Percentiles rank a stretch among this genome's conserved stretches.
These are phyloP conservation scores for Wickerhamiella hasegawae DNA, from an alignment of 805 yeast genomes.

Conservation along the genomic window DNA sequence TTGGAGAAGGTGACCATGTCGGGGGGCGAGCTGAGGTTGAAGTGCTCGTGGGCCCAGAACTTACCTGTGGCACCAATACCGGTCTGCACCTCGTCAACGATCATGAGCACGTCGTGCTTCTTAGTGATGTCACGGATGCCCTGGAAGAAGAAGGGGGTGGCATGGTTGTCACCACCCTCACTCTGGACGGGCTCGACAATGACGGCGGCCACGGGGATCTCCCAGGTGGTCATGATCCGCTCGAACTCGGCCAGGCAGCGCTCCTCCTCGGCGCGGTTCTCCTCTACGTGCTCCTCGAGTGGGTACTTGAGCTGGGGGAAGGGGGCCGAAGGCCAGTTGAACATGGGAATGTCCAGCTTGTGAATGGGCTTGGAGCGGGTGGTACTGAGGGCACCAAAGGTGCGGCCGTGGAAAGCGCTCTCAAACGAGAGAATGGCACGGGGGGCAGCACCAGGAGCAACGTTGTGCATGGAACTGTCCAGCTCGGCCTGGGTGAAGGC, in stretches of 20 bases:
- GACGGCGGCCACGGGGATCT: slow-evolving; percentile 69
- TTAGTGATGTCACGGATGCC: slow-evolving; percentile 62
- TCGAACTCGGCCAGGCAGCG: slow-evolving; percentile 65
- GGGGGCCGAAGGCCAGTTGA: slow-evolving; percentile 94
- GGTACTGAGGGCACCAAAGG: slow-evolving; percentile 79
- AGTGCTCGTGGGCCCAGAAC: slow-evolving; percentile 82
- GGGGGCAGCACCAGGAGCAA: slow-evolving; percentile 79
- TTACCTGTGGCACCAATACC: slow-evolving; percentile 81
- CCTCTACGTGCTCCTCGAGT: slow-evolving; percentile 44
- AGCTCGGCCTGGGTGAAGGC: slow-evolving; percentile 56
- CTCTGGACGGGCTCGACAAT: slow-evolving; percentile 85
- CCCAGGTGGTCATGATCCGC: slow-evolving; percentile 48
- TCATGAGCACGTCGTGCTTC: slow-evolving; percentile 53
- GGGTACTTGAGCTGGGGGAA: slow-evolving; percentile 81
- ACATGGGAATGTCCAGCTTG: slow-evolving; percentile 75
- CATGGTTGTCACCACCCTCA: slow-evolving; percentile 88
- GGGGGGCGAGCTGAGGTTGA: slow-evolving; percentile 57
- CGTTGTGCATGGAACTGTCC: slow-evolving; percentile 58
- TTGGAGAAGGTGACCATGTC: slow-evolving; percentile 78
- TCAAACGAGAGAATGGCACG: slow-evolving; percentile 74
- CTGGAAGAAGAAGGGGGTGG: slow-evolving; percentile 61
- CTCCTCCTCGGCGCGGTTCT: slow-evolving; percentile 62
- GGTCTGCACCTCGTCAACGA: slow-evolving; percentile 79
- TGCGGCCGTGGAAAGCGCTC: slow-evolving; percentile 86
- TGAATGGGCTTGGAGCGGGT: slow-evolving; percentile 93